Conservation (phyloP, 306 rosid species). For the Cajanus cajan region DNA sequence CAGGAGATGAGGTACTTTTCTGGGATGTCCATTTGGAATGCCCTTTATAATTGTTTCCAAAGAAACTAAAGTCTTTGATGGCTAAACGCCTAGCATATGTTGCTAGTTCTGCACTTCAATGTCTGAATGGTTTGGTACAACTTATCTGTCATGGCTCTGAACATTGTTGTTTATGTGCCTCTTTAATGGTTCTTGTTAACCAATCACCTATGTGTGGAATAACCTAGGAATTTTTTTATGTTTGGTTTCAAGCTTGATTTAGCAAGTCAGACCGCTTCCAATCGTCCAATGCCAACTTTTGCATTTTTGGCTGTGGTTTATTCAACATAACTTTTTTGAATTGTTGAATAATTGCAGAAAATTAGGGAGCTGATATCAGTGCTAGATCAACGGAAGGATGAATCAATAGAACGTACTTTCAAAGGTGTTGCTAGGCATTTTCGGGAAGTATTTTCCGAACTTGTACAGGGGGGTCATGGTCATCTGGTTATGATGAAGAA, state of each 20-base stretch:
- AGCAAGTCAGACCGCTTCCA: constrained; percentile 2
- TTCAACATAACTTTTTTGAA: constrained; percentile 23
- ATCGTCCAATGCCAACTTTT: constrained; percentile 24
- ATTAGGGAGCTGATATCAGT: constrained; percentile 83
- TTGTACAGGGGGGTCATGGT: constrained; percentile 92
- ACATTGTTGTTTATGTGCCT: constrained; percentile 10
- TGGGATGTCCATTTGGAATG: constrained; percentile 8
- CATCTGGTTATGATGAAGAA: constrained; percentile 93
- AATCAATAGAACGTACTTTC: constrained; percentile 93
- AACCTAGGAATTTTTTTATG: neutral
- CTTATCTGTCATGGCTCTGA: neutral
- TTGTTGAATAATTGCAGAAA: constrained; percentile 61
- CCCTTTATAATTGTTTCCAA: constrained; percentile 2
- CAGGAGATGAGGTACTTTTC: constrained; percentile 83
- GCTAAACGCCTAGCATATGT: neutral
- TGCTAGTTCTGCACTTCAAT: neutral
- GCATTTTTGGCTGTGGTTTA: neutral
- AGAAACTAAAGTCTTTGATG: neutral
- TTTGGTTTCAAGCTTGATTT: constrained; percentile 17
- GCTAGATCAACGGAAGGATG: constrained; percentile 95
- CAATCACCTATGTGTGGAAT: neutral
- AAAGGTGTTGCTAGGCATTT: constrained; percentile 99
- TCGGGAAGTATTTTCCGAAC: constrained; percentile 95
- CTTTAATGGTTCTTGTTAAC: constrained; percentile 13
- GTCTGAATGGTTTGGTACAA: constrained; percentile 7